These are phyloP conservation scores for Russula sp. DNA, from an alignment of 768 basidiomycete genomes.

Conservation along the genomic window DNA sequence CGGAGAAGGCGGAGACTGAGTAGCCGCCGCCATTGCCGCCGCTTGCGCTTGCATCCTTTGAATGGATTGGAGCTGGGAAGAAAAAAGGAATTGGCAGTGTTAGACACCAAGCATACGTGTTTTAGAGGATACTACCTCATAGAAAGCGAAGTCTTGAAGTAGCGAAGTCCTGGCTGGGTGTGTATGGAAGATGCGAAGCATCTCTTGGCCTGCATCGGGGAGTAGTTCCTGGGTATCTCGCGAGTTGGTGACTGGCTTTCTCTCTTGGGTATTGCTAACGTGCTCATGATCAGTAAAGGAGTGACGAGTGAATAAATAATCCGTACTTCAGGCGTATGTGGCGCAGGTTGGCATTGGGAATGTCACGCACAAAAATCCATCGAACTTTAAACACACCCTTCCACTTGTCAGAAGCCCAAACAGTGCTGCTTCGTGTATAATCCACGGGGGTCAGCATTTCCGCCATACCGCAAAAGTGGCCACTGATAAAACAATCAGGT, in stretches of 20 bases:
- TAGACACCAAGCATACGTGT: not conserved
- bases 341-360: constrained; percentile 81
- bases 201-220: constrained; percentile 94
- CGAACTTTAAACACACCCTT: constrained; percentile 98
- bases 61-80: constrained; percentile 40
- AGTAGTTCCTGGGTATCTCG: constrained; percentile 96
- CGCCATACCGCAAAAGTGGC: constrained; percentile 98
- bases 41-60: constrained; percentile 66
- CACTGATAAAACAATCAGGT: constrained; percentile 39
- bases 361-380: constrained; percentile 97
- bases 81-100: constrained; percentile 6
- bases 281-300: constrained; percentile 16
- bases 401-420: constrained; percentile 99
- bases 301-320: not conserved
- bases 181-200: constrained; percentile 91
- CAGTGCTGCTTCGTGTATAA: constrained; percentile 88
- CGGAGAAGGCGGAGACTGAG: constrained; percentile 33
- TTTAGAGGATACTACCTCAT: constrained; percentile 52
- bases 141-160: constrained; percentile 89
- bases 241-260: constrained; percentile 97
- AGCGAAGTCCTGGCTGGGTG: constrained; percentile 92
- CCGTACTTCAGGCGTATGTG: constrained; percentile 83
- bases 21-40: constrained; percentile 28
- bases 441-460: constrained; percentile 97
- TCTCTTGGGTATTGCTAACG: constrained; percentile 91